Conservation (phyloP, 2,329 filamentous ascomycete species). For the Cercospora sesami region DNA sequence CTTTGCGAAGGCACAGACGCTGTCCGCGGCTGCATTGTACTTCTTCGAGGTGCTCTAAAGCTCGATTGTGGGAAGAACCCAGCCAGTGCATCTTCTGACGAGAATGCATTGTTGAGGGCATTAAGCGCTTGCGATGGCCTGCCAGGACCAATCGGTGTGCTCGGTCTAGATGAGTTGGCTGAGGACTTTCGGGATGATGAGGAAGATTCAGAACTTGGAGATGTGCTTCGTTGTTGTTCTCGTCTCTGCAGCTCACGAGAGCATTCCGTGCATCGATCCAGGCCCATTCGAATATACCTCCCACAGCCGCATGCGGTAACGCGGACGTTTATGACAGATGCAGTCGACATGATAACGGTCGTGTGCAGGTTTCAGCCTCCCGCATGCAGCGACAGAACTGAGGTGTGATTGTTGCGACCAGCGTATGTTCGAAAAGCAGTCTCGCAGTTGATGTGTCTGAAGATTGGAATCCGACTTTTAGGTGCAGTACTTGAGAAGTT, state of each 20-base stretch:
- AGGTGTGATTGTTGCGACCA: neutral
- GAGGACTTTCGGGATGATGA: neutral
- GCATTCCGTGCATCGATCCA: neutral
- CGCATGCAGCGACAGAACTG: neutral
- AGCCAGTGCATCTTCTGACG: neutral
- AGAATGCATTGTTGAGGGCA: slow-evolving; percentile 8
- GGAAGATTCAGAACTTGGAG: neutral
- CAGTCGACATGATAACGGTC: neutral
- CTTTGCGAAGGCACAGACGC: neutral
- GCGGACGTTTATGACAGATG: neutral
- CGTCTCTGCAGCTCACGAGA: neutral
- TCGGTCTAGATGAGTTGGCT: neutral
- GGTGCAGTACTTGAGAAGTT: neutral
- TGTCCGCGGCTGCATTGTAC: neutral
- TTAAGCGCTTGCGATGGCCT: neutral
- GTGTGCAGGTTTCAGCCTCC: neutral
- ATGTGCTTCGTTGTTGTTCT: neutral
- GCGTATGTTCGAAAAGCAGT: neutral
- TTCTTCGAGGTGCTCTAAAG: neutral
- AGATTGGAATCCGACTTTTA: neutral
- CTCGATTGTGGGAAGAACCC: neutral
- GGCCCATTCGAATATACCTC: neutral
- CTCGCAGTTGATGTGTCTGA: neutral
- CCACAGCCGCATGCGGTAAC: slow-evolving; percentile 8
- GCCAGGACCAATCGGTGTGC: neutral